Evolutionary conservation across 176 grass and related monocot genomes (phyloP), one percentile per base, ranked within the genome.

Genomic region (Chrysopogon serrulatus): DNA sequence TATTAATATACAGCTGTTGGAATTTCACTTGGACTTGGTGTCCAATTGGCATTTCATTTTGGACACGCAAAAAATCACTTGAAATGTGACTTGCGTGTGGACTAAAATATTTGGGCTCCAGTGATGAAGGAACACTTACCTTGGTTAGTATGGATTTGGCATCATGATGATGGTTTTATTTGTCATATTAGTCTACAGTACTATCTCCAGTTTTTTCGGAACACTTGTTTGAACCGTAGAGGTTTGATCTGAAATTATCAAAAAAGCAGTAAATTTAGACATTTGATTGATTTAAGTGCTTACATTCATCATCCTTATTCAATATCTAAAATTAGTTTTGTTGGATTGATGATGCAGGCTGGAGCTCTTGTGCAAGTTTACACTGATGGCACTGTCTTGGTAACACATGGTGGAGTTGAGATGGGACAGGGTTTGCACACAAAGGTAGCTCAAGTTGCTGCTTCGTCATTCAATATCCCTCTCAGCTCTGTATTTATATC

Each of bases 401-500:
- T 97, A 53, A 97, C 95, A 71, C 95, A 94, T 94, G 95, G 95
- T 65, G 95, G 95, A 27, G 95, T 97, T 89, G 95, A 97, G 71
- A 97, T 97, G 95, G 95, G 95, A 64, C 95, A 97, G 85, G 95
- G 95, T 76, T 87, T 97, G 74, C 95, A 97, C 87, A 97, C 95
- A 67, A 97, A 97, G 93, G 56, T 97, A 65, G 95, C 95, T n/a
- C 95, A 97, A 80, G 86, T 97, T 89, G 90, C 92, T 32, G 95
- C 95, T 48, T 91, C 95, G 5, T 89, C 83, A 21, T 94, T 97
- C 73, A 51, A 91, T 79, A 94, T 97, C 75, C 88, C 95, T 82
- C 78, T 97, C 66, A 92, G 57, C 79, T 94, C 77, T 86, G 90
- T 97, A 81, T 97, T 97, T 87, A 91, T 97, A 81, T 97, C 95